Base-by-base conservation (phyloP, 257 asterid genomes). In the Cynanchum wilfordii region DNA sequence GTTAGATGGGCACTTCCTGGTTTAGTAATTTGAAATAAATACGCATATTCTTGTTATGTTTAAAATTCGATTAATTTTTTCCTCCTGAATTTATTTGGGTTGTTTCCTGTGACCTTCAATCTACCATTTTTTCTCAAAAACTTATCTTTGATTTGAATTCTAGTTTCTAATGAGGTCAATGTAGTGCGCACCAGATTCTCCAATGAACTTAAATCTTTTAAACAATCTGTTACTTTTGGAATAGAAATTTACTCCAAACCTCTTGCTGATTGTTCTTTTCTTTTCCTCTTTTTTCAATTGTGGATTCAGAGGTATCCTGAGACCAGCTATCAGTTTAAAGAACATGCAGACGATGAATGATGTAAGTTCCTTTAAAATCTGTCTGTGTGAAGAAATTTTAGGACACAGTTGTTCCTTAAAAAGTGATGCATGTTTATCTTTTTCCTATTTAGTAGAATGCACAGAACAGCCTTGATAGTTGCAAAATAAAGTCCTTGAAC, bases 311-410 rank as follows among this genome's bases (percentile, higher is more conserved):
- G 98, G 99, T 80, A 87, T 95, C 69, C 81, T 95, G 82, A 87
- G 96, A 75, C 98, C 98, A 33, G 92, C 85, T 20, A 80, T 78
- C 88, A 92, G 83, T 85, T 64, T 67, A 85, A 95, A 95, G 94
- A 82, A 78, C 83, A 67, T 85, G 86, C 76, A 81, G 29, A 54
- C 73, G 51, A 90, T 92, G 96, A 78, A 77, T 38, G 85, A 87
- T 75, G 99, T 95, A 83, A 87, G 97, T 76, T 42, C 62, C 69
- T 77, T 49, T 36, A 20, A 75, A 76, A 73, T 73, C 68, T 55
- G 71, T 19, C 3, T 16, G 50, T 15, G 20, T 3, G 17, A 4
- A 30, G 69, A 36, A 64, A 19, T 19, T 64, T 20, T 64, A 19
- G 17, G 27, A 19, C 50, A 60, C 62, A 50, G 52, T 62, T 77